Evolutionary conservation across 805 yeast species (phyloP).

Genomic region (Nakazawaea pomicola): DNA sequence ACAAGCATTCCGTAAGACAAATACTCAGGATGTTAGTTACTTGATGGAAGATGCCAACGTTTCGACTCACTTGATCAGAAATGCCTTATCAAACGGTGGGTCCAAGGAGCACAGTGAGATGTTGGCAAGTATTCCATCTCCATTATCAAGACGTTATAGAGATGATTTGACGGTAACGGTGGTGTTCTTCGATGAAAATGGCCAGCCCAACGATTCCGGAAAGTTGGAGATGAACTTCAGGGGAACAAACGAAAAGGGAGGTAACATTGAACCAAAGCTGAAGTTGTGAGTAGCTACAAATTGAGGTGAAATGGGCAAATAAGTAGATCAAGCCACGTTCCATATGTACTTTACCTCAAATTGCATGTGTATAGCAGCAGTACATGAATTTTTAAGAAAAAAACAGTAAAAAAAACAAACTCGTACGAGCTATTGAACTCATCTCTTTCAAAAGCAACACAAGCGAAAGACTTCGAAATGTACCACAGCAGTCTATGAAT

Average conservation of each 20-base stretch:
- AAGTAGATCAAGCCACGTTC: too few relatives aligned
- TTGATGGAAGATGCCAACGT: constrained; percentile 81
- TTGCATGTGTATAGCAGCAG: too few relatives aligned
- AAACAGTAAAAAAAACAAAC: too few relatives aligned
- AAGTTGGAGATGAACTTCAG: constrained; percentile 48
- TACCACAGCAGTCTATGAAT: too few relatives aligned
- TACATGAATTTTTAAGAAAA: too few relatives aligned
- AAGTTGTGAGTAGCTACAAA: constrained; percentile 20
- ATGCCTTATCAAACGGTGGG: constrained; percentile 86
- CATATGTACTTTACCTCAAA: too few relatives aligned
- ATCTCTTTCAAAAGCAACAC: too few relatives aligned
- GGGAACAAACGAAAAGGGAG: constrained; percentile 51
- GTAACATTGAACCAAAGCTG: constrained; percentile 45
- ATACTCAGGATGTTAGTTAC: constrained; percentile 32
- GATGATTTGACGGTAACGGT: constrained; percentile 97
- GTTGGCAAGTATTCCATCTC: constrained; percentile 86
- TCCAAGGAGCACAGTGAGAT: constrained; percentile 83
- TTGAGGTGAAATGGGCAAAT: too few relatives aligned
- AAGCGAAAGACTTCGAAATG: too few relatives aligned
- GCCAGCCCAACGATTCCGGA: constrained; percentile 38
- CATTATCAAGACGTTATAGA: constrained; percentile 85
- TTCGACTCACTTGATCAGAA: constrained; percentile 88
- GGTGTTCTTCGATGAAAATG: constrained; percentile 76
- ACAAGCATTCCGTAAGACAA: constrained; percentile 63
- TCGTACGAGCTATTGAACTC: too few relatives aligned